Evolutionary conservation across 1,139 yeast species (phyloP), one percentile per base, ranked within the genome.

Genomic region (Citeromyces siamensis): DNA sequence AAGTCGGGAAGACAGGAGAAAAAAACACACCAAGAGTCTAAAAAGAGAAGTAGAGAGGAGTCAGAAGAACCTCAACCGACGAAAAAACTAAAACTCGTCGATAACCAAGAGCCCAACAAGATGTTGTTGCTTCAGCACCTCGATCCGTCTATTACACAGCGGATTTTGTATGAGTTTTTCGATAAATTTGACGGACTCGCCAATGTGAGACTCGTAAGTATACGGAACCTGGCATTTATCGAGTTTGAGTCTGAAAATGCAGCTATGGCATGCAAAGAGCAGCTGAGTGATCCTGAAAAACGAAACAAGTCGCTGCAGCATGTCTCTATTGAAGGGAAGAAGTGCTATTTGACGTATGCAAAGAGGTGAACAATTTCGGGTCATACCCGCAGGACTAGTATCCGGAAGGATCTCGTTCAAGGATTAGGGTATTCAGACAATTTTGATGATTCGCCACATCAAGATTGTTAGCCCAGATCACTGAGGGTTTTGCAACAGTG

Each of bases 181-280:
- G 63, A 59, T 4, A 47, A 56, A 10, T 72, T 57, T 44, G 54
- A 61, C 2, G 94, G 94, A 0, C 80, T 76, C 43, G 58, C 70
- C 19, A 82, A 75, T 42, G 64, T 78, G 1, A 71, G 94, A 38
- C 58, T 75, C 36, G 85, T 90, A 26, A 65, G 69, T 3, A 72
- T 76, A 2, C 67, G 85, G 35, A 68, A 71, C 33, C 70, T 90
- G 38, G 94, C 93, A 6, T 81, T 90, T 54, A 69, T 90, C 9
- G 96, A 90, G 48, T 90, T 77, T 52, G 75, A 70, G 26, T 58
- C 62, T 5, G 78, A 73, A 19, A 55, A 52, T 4, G 61, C 63
- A 33, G 77, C 84, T 0, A 56, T 65, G 1, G 53, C 49, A 2
- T 72, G 71, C 3, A 56, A 62, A 40, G 60, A 63, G 9, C 46